Conservation (phyloP, 306 rosid genomes). For the Trifolium dubium region DNA sequence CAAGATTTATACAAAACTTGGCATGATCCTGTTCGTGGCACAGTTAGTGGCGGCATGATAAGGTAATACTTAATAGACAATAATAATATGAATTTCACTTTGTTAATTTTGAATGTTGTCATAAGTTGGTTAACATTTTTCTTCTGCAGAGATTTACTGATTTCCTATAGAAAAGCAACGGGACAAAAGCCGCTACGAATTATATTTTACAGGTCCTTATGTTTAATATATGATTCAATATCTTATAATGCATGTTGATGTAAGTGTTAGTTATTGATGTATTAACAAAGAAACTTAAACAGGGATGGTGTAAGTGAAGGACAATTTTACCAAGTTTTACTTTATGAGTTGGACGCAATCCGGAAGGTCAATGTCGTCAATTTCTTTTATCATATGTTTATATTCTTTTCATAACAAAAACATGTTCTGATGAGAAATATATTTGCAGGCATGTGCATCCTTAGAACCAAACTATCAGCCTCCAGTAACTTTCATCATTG, state of each 20-base stretch:
- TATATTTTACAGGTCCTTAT: constrained; percentile 79
- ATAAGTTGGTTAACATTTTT: background rate
- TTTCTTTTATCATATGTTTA: background rate
- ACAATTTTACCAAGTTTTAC: constrained; percentile 92
- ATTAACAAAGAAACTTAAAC: constrained; percentile 26
- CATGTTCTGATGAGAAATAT: constrained; percentile 9
- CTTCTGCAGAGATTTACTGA: constrained; percentile 75
- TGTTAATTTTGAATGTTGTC: background rate
- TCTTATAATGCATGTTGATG: background rate
- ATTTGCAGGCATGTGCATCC: constrained; percentile 86
- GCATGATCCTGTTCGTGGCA: constrained; percentile 90
- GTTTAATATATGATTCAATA: constrained; percentile 13
- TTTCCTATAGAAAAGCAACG: constrained; percentile 90
- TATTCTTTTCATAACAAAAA: background rate
- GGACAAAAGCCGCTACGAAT: constrained; percentile 92
- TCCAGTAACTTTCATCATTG: constrained; percentile 86
- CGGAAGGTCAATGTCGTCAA: constrained; percentile 61
- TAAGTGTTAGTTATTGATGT: background rate
- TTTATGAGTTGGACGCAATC: constrained; percentile 90
- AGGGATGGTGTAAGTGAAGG: constrained; percentile 99
- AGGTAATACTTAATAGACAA: constrained; percentile 47
- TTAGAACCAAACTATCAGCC: constrained; percentile 96
- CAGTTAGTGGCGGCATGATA: constrained; percentile 90
- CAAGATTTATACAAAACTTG: constrained; percentile 88
- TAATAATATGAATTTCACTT: background rate